phyloP scores from a whole-genome alignment of 1,284 basidiomycete species.

The Moniliophthora roreri region DNA sequence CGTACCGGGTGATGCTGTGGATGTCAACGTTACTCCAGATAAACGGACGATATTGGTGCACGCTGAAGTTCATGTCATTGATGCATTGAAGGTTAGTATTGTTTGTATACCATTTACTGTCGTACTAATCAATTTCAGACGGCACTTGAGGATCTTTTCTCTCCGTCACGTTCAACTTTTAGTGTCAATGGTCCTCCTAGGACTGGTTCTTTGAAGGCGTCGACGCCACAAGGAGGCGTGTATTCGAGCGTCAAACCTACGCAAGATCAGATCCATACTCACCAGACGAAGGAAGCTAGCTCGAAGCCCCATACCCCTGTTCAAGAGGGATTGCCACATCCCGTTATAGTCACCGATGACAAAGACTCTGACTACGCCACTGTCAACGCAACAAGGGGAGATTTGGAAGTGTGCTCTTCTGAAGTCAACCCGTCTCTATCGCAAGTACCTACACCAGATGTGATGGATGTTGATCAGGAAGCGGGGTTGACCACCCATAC shows the following conservation, averaged over 20 bases:
- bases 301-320: too few relatives aligned
- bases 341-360: too few relatives aligned
- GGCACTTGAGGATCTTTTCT: slow-evolving; percentile 53
- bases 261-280: too few relatives aligned
- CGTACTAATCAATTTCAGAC: not conserved
- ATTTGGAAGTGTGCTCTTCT: too few relatives aligned
- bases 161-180: slow-evolving; percentile 70
- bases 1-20: slow-evolving; percentile 63
- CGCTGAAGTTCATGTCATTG: slow-evolving; percentile 81
- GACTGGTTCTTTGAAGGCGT: not conserved
- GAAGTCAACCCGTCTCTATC: too few relatives aligned
- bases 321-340: too few relatives aligned
- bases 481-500: too few relatives aligned
- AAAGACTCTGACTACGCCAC: too few relatives aligned
- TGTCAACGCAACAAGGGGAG: too few relatives aligned
- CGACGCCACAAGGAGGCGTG: not conserved
- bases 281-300: too few relatives aligned
- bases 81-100: slow-evolving; percentile 69
- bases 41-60: slow-evolving; percentile 95
- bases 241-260: not conserved
- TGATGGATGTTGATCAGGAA: too few relatives aligned
- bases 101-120: not conserved
- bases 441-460: too few relatives aligned
- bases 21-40: slow-evolving; percentile 97
- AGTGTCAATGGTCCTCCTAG: slow-evolving; percentile 38